Base-by-base conservation (phyloP, 2,329 filamentous ascomycete species). In the Claviceps cyperi region DNA sequence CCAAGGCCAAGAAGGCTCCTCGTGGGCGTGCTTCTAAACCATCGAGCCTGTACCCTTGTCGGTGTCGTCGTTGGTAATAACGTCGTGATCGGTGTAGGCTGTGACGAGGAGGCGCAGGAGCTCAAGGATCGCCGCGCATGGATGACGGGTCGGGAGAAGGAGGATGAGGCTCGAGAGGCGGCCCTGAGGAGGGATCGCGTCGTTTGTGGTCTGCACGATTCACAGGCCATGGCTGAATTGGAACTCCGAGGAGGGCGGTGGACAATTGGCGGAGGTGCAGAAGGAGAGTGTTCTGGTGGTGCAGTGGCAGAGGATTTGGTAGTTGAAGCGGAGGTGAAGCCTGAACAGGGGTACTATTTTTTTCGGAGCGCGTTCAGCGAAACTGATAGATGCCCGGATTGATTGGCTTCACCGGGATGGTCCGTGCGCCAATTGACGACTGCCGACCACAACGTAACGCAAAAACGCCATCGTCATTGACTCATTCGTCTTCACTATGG, bases 131-230 rank as follows among this genome's bases (percentile, higher is more conserved):
- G 56, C 37, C 57, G 53, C 48, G 62, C 52, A 8, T n/a, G 14
- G 49, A 57, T 19, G 32, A 36, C 52, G 53, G 55, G 53, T 50
- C 61, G 54, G 53, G 60, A 54, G n/a, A 43, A 28, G 13, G 45
- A 39, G 32, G 45, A 47, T 50, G 59, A 57, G 21, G 59, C 58
- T 50, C 64, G 62, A 50, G 60, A 55, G 50, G 64, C 59, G 47
- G 59, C 54, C 53, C 65, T 65, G 51, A 69, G 58, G 43, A 73
- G 55, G 45, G 62, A 62, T 52, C 65, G 63, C 41, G 41, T 43
- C 53, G 73, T 64, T 61, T 73, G 70, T 41, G 65, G 60, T 54
- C 66, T 66, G 61, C 74, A 76, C 60, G 64, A 69, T 58, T 72
- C 68, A 59, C 73, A 75, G 51, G 73, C 70, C 70, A 77, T 61